These are phyloP conservation scores for Cornus kousa DNA, from an alignment of 148 eudicot genomes.

Conservation along the genomic window DNA sequence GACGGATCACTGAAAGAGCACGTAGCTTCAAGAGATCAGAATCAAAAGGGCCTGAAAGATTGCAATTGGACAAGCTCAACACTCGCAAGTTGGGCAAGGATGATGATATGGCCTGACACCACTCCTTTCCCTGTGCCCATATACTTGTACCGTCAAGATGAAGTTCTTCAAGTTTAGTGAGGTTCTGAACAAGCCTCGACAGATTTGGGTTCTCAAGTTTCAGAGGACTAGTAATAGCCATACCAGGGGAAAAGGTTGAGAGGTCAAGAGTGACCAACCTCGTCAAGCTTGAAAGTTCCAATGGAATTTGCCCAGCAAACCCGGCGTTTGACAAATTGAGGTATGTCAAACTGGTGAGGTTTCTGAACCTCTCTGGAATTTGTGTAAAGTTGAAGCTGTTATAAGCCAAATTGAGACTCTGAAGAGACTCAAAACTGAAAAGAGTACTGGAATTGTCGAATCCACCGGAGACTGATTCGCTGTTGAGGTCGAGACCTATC, in stretches of 20 bases:
- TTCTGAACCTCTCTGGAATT: conserved; percentile 19
- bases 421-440: conserved; percentile 18
- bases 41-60: conserved; percentile 18
- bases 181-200: conserved; percentile 9
- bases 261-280: conserved; percentile 19
- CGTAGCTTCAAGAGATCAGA: conserved; percentile 6
- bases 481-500: conserved; percentile 23
- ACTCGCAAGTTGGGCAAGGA: conserved; percentile 22
- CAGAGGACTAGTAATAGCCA: background rate
- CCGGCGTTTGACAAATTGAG: conserved; percentile 31
- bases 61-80: conserved; percentile 19
- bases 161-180: conserved; percentile 14
- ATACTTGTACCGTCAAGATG: conserved; percentile 17
- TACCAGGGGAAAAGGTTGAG: background rate
- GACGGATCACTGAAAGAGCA: conserved; percentile 13
- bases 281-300: conserved; percentile 19
- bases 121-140: conserved; percentile 12
- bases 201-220: conserved; percentile 5
- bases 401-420: conserved; percentile 30
- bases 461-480: conserved; percentile 19
- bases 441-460: conserved; percentile 21
- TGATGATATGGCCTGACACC: conserved; percentile 9
- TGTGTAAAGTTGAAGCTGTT: conserved; percentile 9
- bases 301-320: conserved; percentile 35
- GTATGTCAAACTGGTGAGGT: conserved; percentile 22